Base-by-base conservation (phyloP, 345 rosid genomes). In the Moricandia moricandioides region DNA sequence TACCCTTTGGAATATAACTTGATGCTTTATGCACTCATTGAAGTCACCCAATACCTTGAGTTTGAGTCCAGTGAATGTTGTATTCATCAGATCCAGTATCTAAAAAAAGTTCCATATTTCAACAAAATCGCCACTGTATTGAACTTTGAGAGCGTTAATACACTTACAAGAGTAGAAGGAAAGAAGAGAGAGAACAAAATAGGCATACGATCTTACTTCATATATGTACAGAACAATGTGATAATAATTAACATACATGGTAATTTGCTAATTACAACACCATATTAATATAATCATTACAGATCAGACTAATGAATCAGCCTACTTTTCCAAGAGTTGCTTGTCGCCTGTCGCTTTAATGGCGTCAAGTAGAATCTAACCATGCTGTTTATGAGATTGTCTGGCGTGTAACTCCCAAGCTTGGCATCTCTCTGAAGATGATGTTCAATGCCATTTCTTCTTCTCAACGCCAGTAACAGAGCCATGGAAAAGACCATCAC, bases 321-420 rank as follows among this genome's bases (percentile, higher is more conserved):
- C 85, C 88, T 83, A 79, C 80, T 82, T 79, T 81, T 90, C 69
- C 90, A 87, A 29, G 96, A 83, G 74, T 86, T 84, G 81, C 84
- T 86, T 67, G 83, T 82, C 60, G 67, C 73, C 33, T 84, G 81
- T 79, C 79, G 84, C 82, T 81, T 85, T 73, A 80, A 60, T 16
- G 94, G 94, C 12, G 88, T 85, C 86, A 88, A 84, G 82, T 87
- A 88, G 76, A 88, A 91, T 78, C 89, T 76, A 56, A 88, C 82
- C 64, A 88, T 40, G 10, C 92, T 87, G 74, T 86, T 88, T 69
- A 82, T 87, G 61, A 74, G 75, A 64, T 70, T 79, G 5, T 79
- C 70, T 6, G 82, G 71, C 12, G 79, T 43, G 52, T 70, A 74
- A 57, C 72, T 63, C 29, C 21, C 65, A 77, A 58, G 70, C 76